Conservation (phyloP, 257 asterid genomes). For the Salvia miltiorrhiza region DNA sequence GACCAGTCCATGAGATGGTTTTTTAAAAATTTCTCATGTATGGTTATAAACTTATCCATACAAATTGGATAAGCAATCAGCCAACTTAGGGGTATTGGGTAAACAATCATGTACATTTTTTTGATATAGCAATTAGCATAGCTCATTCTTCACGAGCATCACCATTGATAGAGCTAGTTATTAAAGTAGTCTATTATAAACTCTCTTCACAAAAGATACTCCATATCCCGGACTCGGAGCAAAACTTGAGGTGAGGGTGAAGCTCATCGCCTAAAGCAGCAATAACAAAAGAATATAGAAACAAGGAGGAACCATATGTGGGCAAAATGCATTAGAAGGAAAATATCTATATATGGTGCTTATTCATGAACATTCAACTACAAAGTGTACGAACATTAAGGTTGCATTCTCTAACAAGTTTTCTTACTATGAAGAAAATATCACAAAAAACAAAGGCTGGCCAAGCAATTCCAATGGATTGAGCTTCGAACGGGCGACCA, state of each 20-base stretch:
- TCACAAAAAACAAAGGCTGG: background rate
- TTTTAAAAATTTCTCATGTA: slow-evolving; percentile 7
- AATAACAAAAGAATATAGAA: background rate
- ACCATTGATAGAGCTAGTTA: background rate
- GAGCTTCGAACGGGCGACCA: background rate
- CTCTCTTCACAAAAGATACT: background rate
- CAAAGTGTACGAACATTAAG: background rate
- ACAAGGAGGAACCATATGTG: slow-evolving; percentile 3
- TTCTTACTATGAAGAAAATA: background rate
- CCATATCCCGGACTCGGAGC: background rate
- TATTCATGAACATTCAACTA: background rate
- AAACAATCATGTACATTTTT: background rate
- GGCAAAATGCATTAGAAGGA: background rate
- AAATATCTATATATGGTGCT: background rate
- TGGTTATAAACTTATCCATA: background rate
- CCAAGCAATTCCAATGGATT: background rate
- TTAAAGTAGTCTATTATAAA: background rate
- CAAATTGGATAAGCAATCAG: background rate
- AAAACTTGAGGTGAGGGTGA: background rate
- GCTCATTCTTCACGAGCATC: background rate
- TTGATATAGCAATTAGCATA: background rate
- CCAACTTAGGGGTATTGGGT: background rate
- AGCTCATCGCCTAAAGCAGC: background rate
- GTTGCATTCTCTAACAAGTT: background rate
- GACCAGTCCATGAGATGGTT: slow-evolving; percentile 15